A percentile compares a stretch with the other conserved stretches of the same genome.
phyloP scores from a whole-genome alignment of 345 rosid species.

The Citrus inodora region DNA sequence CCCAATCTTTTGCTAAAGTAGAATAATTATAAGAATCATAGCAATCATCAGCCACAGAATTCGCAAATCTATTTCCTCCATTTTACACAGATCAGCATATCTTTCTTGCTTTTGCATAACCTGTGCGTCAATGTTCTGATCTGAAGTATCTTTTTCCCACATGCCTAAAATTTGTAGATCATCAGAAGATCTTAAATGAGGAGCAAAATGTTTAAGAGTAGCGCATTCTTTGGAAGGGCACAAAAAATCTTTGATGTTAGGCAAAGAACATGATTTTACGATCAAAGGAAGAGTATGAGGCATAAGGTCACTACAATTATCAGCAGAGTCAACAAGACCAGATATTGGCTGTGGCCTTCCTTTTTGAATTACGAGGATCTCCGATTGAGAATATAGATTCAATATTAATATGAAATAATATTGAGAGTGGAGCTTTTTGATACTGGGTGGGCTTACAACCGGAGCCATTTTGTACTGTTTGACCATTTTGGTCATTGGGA shows the following conservation, averaged over 20 bases:
- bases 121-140: conserved; percentile 32
- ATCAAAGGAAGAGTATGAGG: conserved; percentile 36
- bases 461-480: conserved; percentile 16
- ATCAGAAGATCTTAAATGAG: conserved; percentile 54
- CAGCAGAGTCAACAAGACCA: conserved; percentile 42
- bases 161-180: conserved; percentile 44
- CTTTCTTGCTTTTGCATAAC: conserved; percentile 27
- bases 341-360: conserved; percentile 39
- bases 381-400: conserved; percentile 59
- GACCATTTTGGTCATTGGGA: conserved; percentile 41
- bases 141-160: conserved; percentile 32
- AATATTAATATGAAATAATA: conserved; percentile 36
- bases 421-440: conserved; percentile 33
- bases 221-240: conserved; percentile 32
- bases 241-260: conserved; percentile 33
- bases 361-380: conserved; percentile 48
- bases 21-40: conserved; percentile 51
- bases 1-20: conserved; percentile 65
- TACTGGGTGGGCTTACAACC: conserved; percentile 26
- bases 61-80: conserved; percentile 34
- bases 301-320: conserved; percentile 35
- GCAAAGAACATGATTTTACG: conserved; percentile 55
- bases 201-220: conserved; percentile 27
- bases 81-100: conserved; percentile 23
- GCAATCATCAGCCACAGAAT: conserved; percentile 34